Base-by-base conservation (phyloP, 2,329 filamentous ascomycete species). In the Stenocarpella maydis region DNA sequence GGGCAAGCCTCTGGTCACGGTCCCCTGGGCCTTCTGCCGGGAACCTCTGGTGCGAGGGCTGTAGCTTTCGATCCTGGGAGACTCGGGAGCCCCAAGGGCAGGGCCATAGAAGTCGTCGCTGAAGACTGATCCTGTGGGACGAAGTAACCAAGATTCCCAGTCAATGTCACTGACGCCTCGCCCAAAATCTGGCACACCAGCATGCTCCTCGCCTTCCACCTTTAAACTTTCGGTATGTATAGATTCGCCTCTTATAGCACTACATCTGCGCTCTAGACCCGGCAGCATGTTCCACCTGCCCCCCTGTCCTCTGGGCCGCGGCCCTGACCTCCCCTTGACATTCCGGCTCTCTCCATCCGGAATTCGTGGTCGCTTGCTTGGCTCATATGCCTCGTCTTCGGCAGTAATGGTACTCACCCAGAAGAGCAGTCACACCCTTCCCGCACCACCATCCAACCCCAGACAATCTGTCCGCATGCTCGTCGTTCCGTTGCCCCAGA, bases 271-370 rank as follows among this genome's bases (percentile, higher is more conserved):
- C 45, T 71, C 53, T 49, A 37, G 37, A 69, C 37, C 34, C 24
- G 28, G 28, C 50, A 43, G 21, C 47, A 19, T 34, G 41, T 55
- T 61, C 24, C 61, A 55, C 45, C 52, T 53, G 43, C 49, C 43
- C 43, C 69, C 66, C 53, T 69, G 69, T 53, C 43, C n/a, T 47
- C 67, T 58, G 47, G 49, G 50, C 49, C 31, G 41, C 43, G n/a
- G 28, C 43, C 43, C 69, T 61, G 54, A 43, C 60, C 39, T 37
- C n/a, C 43, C 52, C 45, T 53, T 53, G 28, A 53, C 39, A 53
- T 45, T 34, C 66, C 66, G 60, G 52, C 61, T 69, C 49, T 55
- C 66, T 50, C 63, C 66, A 49, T 65, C 60, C 61, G 53, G 53
- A 61, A 39, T 41, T 66, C 31, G 52, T 39, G 52, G 47, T 41